Evolutionary conservation across 192 early-diverging fungal species (phyloP).

Genomic region (Coemansia interrupta): DNA sequence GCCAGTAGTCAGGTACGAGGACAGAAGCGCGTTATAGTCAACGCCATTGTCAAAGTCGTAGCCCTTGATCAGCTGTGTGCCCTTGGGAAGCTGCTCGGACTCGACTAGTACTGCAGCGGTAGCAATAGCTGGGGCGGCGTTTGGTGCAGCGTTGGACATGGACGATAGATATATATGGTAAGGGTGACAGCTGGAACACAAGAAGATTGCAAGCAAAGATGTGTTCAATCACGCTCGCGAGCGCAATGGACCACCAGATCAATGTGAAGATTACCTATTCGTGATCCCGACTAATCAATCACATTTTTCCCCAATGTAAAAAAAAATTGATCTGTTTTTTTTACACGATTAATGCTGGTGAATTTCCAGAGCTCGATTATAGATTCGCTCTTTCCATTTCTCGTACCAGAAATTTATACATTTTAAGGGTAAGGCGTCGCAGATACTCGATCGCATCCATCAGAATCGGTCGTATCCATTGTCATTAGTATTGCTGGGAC

Average conservation of each 20-base stretch:
- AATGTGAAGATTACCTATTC: neutral
- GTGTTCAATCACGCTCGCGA: too few species aligned
- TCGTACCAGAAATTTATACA: slow-evolving; percentile 23
- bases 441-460: neutral
- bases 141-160: neutral
- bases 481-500: slow-evolving; percentile 3
- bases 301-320: neutral
- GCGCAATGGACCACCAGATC: too few species aligned
- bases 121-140: slow-evolving; percentile 30
- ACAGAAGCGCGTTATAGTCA: slow-evolving; percentile 69
- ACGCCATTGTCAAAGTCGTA: slow-evolving; percentile 91
- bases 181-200: neutral
- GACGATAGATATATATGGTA: neutral
- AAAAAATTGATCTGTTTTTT: neutral
- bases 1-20: slow-evolving; percentile 73
- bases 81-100: slow-evolving; percentile 68
- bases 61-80: slow-evolving; percentile 63
- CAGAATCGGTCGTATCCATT: slow-evolving; percentile 6
- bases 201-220: neutral
- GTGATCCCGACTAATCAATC: slow-evolving; percentile 1
- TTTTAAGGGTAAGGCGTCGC: slow-evolving; percentile 15
- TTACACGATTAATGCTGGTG: neutral
- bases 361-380: neutral
- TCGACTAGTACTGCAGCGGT: slow-evolving; percentile 63
- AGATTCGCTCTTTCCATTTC: slow-evolving; percentile 41